phyloP scores from a whole-genome alignment of 441 rosid species.

The Corymbia calophylla region DNA sequence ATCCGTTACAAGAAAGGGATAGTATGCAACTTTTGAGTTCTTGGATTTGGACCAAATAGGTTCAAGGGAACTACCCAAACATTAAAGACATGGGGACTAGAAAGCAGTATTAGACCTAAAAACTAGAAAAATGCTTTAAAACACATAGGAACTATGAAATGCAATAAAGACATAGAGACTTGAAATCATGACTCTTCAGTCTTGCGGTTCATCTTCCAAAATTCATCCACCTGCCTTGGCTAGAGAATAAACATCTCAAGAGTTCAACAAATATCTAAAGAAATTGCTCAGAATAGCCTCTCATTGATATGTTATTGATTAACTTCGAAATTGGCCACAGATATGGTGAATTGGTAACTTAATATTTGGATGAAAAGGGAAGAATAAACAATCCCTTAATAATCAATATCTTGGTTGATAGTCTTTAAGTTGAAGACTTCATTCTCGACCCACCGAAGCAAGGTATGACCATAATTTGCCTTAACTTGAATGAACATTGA shows the following conservation, averaged over 20 bases:
- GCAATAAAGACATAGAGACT: not conserved
- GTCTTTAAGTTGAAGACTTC: not conserved
- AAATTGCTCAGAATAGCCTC: not conserved
- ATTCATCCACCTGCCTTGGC: not conserved
- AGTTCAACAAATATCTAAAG: not conserved
- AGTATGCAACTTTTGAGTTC: too few relatives aligned
- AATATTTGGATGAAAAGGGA: not conserved
- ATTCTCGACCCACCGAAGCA: not conserved
- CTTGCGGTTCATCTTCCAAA: not conserved
- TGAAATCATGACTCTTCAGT: not conserved
- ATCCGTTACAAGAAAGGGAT: too few relatives aligned
- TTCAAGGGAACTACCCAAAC: not conserved
- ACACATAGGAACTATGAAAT: not conserved
- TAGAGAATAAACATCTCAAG: not conserved
- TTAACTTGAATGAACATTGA: not conserved
- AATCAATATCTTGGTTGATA: not conserved
- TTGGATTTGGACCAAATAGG: too few relatives aligned
- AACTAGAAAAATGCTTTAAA: not conserved
- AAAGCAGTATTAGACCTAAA: not conserved
- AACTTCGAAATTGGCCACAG: not conserved
- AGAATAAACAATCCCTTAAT: not conserved
- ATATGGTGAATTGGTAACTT: not conserved
- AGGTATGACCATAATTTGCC: not conserved
- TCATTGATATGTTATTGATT: not conserved
- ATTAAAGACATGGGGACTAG: not conserved